Base-by-base conservation (phyloP, 2,329 filamentous ascomycete species). In the Penicillium crustosum region DNA sequence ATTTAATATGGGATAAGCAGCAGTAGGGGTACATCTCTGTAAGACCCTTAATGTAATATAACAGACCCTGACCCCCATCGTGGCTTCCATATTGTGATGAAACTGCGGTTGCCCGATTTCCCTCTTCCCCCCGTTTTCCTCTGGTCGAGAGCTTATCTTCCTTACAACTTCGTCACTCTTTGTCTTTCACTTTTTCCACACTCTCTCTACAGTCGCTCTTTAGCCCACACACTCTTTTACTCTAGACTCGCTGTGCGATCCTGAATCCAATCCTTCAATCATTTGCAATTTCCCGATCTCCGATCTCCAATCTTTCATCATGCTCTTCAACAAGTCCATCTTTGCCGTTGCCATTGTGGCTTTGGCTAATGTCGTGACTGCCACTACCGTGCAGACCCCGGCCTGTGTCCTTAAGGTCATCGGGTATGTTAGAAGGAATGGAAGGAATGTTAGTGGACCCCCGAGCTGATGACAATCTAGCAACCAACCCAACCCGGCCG, bases 351-450 rank as follows among this genome's bases (percentile, higher is more conserved):
- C 78, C 57, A 65, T 82, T 57, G 70, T 82, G 66, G 77, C 78
- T 38, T 68, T 80, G 56, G 72, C 73, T 66, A 75, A 76, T 62
- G 69, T 77, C 55, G 69, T 78, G 57, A 74, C 73, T 57, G 72
- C 55, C 36, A 25, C 17, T 41, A 50, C 75, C 56, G 73, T 75
- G n/a, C 66, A 74, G 51, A 77, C 81, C 45, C 80, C 81, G 29
- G 79, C 78, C 53, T 84, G 82, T 69, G 72, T 84, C 45, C 72
- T 83, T 44, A 74, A 72, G 42, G 80, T 78, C 38, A 74, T 83
- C 63, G 81, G 81, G 80, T 82, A 76, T 61, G 77, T 57, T 43
- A 29, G 41, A 41, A 53, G 42, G 48, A 56, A 45, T 52, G 41
- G 48, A 57, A 56, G 41, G 39, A 45, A 41, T 17, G 31, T 17